Percentiles rank a stretch among this genome's conserved stretches.
phyloP scores from a whole-genome alignment of 1,284 basidiomycete species.

The Ustilago lituana region DNA sequence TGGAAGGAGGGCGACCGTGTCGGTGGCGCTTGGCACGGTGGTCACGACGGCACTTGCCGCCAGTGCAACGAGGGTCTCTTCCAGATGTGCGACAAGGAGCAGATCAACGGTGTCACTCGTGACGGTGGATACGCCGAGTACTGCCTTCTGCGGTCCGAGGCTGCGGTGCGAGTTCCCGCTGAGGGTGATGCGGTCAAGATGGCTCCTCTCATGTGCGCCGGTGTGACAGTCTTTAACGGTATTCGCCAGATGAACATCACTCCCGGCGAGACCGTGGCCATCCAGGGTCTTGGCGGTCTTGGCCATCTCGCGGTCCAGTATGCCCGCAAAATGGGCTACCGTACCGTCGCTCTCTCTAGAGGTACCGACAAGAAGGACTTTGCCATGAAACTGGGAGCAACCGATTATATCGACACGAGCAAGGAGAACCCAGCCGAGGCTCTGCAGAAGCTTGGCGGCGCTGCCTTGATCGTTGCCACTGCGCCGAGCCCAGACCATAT shows the following conservation, averaged over 20 bases:
- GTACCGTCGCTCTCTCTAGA: slow-evolving; percentile 67
- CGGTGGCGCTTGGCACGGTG: slow-evolving; percentile 65
- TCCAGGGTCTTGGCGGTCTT: slow-evolving; percentile 69
- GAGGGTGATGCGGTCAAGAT: slow-evolving; percentile 66
- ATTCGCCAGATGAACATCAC: slow-evolving; percentile 66
- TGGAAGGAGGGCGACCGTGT: slow-evolving; percentile 60
- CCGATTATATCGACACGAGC: slow-evolving; percentile 65
- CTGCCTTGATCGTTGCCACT: slow-evolving; percentile 67
- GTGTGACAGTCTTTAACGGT: slow-evolving; percentile 67
- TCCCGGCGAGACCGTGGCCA: slow-evolving; percentile 66
- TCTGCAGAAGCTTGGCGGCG: slow-evolving; percentile 68
- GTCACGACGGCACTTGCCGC: slow-evolving; percentile 56
- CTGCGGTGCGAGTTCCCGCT: slow-evolving; percentile 67
- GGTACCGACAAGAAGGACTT: slow-evolving; percentile 64
- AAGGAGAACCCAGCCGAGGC: slow-evolving; percentile 62
- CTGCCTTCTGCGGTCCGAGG: slow-evolving; percentile 61
- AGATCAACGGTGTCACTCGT: slow-evolving; percentile 57
- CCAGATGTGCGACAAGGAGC: slow-evolving; percentile 53
- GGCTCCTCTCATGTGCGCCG: slow-evolving; percentile 69
- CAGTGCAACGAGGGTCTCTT: slow-evolving; percentile 62
- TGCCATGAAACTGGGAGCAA: slow-evolving; percentile 68
- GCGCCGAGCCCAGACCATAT: slow-evolving; percentile 66
- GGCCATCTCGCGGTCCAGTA: slow-evolving; percentile 68
- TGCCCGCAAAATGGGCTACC: slow-evolving; percentile 66
- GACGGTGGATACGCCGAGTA: slow-evolving; percentile 54